Evolutionary conservation across 2,329 filamentous ascomycete genomes (phyloP).

Genomic region (Colletotrichum sp.): DNA sequence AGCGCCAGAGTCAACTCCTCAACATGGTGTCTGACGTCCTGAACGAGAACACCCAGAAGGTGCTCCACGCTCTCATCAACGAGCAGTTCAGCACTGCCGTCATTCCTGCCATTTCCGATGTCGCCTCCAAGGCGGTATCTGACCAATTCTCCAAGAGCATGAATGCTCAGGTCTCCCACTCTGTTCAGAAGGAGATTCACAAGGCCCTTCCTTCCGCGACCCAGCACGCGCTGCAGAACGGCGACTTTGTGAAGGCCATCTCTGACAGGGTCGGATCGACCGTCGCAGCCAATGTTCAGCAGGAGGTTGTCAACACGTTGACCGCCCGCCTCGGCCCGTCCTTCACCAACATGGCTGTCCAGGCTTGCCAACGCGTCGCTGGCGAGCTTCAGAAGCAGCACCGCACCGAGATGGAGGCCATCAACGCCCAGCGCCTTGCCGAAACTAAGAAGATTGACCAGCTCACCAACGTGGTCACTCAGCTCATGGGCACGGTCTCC

Average conservation of each 20-base stretch:
- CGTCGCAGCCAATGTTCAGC: slow-evolving; percentile 72
- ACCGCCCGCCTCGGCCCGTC: slow-evolving; percentile 69
- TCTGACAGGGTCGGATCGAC: slow-evolving; percentile 74
- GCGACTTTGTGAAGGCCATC: slow-evolving; percentile 74
- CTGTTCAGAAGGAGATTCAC: slow-evolving; percentile 76
- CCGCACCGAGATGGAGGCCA: slow-evolving; percentile 53
- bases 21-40: slow-evolving; percentile 65
- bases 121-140: slow-evolving; percentile 71
- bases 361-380: slow-evolving; percentile 71
- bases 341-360: slow-evolving; percentile 67
- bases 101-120: slow-evolving; percentile 74
- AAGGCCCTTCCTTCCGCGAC: slow-evolving; percentile 71
- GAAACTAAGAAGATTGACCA: slow-evolving; percentile 73
- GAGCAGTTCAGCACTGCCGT: slow-evolving; percentile 77
- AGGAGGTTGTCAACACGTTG: slow-evolving; percentile 67
- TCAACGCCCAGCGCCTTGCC: slow-evolving; percentile 54
- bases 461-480: slow-evolving; percentile 69
- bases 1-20: slow-evolving; percentile 59
- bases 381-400: slow-evolving; percentile 71
- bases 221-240: slow-evolving; percentile 72
- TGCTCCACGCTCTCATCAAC: slow-evolving; percentile 77
- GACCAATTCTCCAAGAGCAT: slow-evolving; percentile 75
- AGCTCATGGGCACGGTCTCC: slow-evolving; percentile 71
- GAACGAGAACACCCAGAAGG: slow-evolving; percentile 70
- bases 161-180: slow-evolving; percentile 67